Conservation (phyloP, 1,284 basidiomycete genomes). For the Bjerkandera adusta region DNA sequence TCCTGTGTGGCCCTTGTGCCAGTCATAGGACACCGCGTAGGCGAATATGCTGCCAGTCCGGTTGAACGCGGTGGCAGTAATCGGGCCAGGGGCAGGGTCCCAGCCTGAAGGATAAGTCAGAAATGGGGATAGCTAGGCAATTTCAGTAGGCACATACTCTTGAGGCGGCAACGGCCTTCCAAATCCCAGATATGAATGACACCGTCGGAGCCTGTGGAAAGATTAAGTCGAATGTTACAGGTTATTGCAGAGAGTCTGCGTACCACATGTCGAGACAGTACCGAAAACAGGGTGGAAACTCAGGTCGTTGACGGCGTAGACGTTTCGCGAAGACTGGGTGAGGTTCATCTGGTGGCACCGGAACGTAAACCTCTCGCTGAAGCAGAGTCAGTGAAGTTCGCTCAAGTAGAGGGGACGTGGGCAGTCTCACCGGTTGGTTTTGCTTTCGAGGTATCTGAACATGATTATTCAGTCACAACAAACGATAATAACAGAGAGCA, state of each 20-base stretch:
- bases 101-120: conserved; percentile 44
- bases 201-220: conserved; percentile 64
- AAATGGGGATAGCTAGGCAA: neutral
- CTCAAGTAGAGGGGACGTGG: too few species aligned
- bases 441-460: conserved; percentile 77
- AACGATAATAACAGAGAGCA: too few species aligned
- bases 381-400: too few species aligned
- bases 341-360: conserved; percentile 5
- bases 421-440: conserved; percentile 68
- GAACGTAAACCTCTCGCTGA: neutral
- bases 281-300: conserved; percentile 91
- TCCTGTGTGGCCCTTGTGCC: conserved; percentile 82
- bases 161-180: conserved; percentile 80
- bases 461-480: too few species aligned
- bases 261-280: conserved; percentile 91
- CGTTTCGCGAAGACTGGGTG: too few species aligned
- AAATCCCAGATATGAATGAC: conserved; percentile 85
- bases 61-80: conserved; percentile 76
- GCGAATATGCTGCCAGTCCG: conserved; percentile 79
- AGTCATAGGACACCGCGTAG: conserved; percentile 83
- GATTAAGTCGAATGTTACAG: neutral
- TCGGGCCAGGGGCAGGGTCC: conserved; percentile 60
- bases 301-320: conserved; percentile 91
- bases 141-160: conserved; percentile 59
- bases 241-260: conserved; percentile 30